Percentiles rank a stretch among this genome's conserved stretches.
These are phyloP conservation scores for Naganishia vishniacii DNA, from an alignment of 768 basidiomycete species.

Conservation along the genomic window DNA sequence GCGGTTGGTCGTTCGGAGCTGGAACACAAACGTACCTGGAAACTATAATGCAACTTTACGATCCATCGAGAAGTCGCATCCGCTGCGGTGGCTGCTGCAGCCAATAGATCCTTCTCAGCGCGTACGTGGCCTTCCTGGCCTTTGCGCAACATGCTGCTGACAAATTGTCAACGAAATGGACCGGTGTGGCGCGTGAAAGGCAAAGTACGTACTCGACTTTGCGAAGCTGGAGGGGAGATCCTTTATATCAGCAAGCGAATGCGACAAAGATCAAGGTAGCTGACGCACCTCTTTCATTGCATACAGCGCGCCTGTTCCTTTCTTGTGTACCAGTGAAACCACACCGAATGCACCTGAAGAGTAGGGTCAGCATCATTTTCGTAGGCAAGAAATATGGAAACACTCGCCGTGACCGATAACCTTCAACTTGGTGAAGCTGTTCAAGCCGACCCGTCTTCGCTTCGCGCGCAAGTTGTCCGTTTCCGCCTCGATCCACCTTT, in stretches of 20 bases:
- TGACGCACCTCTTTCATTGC: conserved; percentile 88
- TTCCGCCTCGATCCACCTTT: conserved; percentile 79
- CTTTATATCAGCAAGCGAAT: background rate
- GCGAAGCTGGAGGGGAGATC: conserved; percentile 34
- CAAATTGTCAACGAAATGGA: conserved; percentile 58
- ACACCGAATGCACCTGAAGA: conserved; percentile 85
- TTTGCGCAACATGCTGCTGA: conserved; percentile 87
- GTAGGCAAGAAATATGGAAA: conserved; percentile 26
- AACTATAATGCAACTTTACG: conserved; percentile 76
- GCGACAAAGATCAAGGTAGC: conserved; percentile 33
- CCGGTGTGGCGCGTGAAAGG: background rate
- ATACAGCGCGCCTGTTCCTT: conserved; percentile 68
- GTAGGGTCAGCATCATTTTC: conserved; percentile 27
- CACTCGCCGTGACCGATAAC: conserved; percentile 81
- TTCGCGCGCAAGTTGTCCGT: conserved; percentile 80
- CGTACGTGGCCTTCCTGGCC: conserved; percentile 96
- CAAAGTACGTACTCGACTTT: conserved; percentile 44
- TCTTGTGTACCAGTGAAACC: conserved; percentile 83
- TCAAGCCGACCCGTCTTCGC: conserved; percentile 73
- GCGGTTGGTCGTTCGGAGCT: too few species aligned
- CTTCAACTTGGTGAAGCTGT: conserved; percentile 80
- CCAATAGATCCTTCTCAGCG: conserved; percentile 88
- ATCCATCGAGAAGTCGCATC: conserved; percentile 84
- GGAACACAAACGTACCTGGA: conserved; percentile 36
- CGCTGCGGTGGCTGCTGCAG: conserved; percentile 83